Conservation (phyloP, 2,329 filamentous ascomycete genomes). For the Trichoderma koningiopsis region DNA sequence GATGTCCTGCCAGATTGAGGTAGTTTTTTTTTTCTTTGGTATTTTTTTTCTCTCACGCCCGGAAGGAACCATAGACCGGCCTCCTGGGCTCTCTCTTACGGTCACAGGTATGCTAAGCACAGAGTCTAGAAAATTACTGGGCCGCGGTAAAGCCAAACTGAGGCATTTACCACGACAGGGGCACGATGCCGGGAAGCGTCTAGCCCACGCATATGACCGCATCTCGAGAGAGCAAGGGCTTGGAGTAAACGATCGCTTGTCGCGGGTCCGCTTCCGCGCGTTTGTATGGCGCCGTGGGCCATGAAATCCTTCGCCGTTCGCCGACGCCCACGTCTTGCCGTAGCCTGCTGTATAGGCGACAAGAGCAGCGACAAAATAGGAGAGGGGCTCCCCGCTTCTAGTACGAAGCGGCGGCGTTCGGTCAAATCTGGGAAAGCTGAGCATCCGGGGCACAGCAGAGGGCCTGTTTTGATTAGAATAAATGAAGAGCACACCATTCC, state of each 20-base stretch:
- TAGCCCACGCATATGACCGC: constrained; percentile 5
- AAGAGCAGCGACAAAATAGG: neutral
- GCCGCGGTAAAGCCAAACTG: constrained; percentile 9
- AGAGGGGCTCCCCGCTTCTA: constrained; percentile 9
- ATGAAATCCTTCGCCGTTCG: neutral
- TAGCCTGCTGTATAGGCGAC: neutral
- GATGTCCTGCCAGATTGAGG: constrained; percentile 21
- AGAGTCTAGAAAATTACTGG: neutral
- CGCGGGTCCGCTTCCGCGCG: constrained; percentile 28
- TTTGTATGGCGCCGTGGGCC: constrained; percentile 11
- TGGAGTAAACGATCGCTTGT: constrained; percentile 26
- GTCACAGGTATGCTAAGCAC: neutral
- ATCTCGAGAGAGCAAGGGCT: neutral
- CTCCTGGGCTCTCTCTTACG: neutral
- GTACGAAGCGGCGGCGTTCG: neutral
- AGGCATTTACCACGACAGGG: constrained; percentile 19
- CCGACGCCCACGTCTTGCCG: neutral
- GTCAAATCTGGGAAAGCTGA: neutral
- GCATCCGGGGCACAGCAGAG: neutral
- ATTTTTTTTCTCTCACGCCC: neutral
- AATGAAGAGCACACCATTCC: constrained; percentile 4
- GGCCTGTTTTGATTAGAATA: neutral
- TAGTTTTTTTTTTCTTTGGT: neutral
- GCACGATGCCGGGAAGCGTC: neutral
- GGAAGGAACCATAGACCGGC: neutral